Evolutionary conservation across 208 protist genomes (phyloP), one percentile per base, ranked within the genome.

Genomic region (Leishmania gerbilli): DNA sequence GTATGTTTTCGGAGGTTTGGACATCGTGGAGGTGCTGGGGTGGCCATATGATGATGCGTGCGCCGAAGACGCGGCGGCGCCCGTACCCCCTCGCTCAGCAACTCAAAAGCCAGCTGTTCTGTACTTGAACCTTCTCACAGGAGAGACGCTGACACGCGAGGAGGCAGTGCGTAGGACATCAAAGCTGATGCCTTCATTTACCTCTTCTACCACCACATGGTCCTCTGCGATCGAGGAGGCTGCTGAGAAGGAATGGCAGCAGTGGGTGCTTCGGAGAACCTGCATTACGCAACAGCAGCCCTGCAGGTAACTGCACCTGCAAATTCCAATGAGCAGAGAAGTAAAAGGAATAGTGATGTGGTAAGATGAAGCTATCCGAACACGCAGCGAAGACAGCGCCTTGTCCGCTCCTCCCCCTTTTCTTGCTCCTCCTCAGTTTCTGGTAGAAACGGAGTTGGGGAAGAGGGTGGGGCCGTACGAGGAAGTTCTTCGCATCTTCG

Each of bases 1-100:
- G 24, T 84, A 76, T 40, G 86, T 91, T 21, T 97, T 95, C 82
- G 94, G 94, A 42, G 94, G 94, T 1, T 82, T 88, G 72, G 87
- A 92, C 58, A 86, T 84, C 68, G 84, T 94, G 51, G 86, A 94
- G 81, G 89, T 87, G 60, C 72, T 94, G 51, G 78, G 74, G 37
- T 82, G 74, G 76, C 83, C 51, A 51, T 76, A 71, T 45, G 79
- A 71, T 60, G 76, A 65, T 8, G 77, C 56, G 47, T 79, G 58
- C 24, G 62, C 80, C 0, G 72, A 82, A 58, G 78, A 85, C 13
- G 37, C 47, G 2, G 31, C 74, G 8, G 77, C 11, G 15, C 47
- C 27, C 53, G 74, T 19, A 13, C 45, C 77, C 27, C 69, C 72
- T n/a, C 40, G 62, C 11, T 58, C 37, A 24, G 45, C 72, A 42